phyloP scores from a whole-genome alignment of 176 grass and related monocot genomes.

The Stipa capillata region DNA sequence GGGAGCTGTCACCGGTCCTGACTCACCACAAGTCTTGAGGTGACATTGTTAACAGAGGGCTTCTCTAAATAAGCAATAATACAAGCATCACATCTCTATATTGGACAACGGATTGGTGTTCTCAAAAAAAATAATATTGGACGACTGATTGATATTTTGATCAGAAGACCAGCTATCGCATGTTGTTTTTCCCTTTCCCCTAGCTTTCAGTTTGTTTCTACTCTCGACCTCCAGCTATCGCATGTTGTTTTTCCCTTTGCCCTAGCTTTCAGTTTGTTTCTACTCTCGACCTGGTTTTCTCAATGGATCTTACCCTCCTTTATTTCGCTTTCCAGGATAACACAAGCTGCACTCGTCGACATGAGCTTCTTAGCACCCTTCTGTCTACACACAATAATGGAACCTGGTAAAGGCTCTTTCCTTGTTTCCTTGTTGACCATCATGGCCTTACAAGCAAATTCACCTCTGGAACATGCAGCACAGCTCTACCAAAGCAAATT shows the following conservation, averaged over 20 bases:
- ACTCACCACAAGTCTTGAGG: background rate
- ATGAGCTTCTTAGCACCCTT: conserved; percentile 56
- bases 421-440: conserved; percentile 28
- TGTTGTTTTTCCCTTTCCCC: no score
- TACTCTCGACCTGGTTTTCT: conserved; percentile 1
- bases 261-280: conserved; percentile 3
- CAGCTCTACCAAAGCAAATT: conserved; percentile 44
- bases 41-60: background rate
- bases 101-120: background rate
- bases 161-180: background rate
- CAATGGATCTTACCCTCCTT: conserved; percentile 10
- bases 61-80: background rate
- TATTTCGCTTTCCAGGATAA: conserved; percentile 41
- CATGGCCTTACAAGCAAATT: conserved; percentile 14
- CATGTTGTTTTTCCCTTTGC: background rate
- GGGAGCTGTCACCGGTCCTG: background rate
- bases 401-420: conserved; percentile 54
- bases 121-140: background rate
- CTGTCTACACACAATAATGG: conserved; percentile 45
- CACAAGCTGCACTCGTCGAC: conserved; percentile 39
- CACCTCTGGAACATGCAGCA: conserved; percentile 40
- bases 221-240: background rate
- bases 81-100: background rate
- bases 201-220: background rate
- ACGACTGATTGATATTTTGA: background rate